Base-by-base conservation (phyloP, 2,329 filamentous ascomycete species). In the Colletotrichum tamarilloi region DNA sequence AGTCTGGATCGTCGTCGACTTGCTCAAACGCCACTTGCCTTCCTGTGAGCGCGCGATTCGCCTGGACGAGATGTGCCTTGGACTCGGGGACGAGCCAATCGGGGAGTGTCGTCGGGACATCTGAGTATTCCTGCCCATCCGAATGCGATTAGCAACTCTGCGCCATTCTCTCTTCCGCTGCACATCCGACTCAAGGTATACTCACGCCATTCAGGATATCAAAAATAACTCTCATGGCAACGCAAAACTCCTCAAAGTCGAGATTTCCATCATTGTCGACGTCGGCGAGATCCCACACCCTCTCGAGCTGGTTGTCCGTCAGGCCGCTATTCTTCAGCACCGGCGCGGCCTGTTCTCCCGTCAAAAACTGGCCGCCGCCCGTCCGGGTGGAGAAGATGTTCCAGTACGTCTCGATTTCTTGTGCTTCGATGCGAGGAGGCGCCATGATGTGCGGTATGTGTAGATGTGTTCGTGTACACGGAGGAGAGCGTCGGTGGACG, bases 201-300 rank as follows among this genome's bases (percentile, higher is more conserved):
- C 89, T 75, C 88, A 97, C 94, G 78, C 97, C 97, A 80, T 99
- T 99, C 78, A 99, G 92, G 76, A 98, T 87, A 82, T 99, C 97
- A 83, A 98, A 99, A 79, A 98, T 98, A 80, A 99, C 87, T 80
- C 97, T 91, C 97, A 99, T 99, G 52, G 95, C 97, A 72, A 99
- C 97, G 83, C 97, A 99, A 83, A 99, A 99, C 87, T 99, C 97
- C 85, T 99, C 97, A 86, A 99, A 99, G 85, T 99, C 97, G 67
- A 99, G 88, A 84, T 97, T 97, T 75, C 97, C 97, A 86, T 99
- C 97, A 78, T 95, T 95, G 84, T 99, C 97, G 74, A 99, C 95
- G 82, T 99, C 97, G 72, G 97, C 95, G 75, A 99, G 89, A 80
- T 99, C 97, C 97, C 97, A 99, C 75, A 99, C 94, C 78, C 92